Conservation (phyloP, 805 yeast genomes). For the Brettanomyces custersianus region DNA sequence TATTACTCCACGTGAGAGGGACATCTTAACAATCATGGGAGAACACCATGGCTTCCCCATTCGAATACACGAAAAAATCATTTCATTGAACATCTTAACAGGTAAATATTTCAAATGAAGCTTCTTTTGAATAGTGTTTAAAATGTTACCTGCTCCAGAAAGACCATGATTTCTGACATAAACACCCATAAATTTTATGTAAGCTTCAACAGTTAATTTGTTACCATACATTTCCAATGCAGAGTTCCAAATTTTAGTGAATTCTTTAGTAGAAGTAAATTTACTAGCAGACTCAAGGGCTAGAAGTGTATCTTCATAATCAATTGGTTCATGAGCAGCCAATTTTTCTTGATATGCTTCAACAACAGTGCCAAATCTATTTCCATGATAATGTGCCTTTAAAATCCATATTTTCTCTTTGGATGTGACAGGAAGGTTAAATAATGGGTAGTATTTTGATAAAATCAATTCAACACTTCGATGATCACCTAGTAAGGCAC, state of each 20-base stretch:
- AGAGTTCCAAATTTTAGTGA: conserved; percentile 15
- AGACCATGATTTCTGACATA: conserved; percentile 12
- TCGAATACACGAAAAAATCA: conserved; percentile 17
- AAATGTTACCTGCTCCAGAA: conserved; percentile 7
- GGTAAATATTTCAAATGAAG: conserved; percentile 12
- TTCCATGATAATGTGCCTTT: conserved; percentile 16
- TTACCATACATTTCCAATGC: conserved; percentile 6
- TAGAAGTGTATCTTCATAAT: conserved; percentile 10
- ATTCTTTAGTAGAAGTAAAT: conserved; percentile 8
- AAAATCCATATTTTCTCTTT: conserved; percentile 18
- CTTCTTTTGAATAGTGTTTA: conserved; percentile 10
- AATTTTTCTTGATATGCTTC: conserved; percentile 9
- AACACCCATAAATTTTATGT: conserved; percentile 14
- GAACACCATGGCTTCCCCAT: conserved; percentile 13
- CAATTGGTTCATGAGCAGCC: conserved; percentile 4
- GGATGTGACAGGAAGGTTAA: conserved; percentile 9
- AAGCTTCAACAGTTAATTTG: conserved; percentile 11
- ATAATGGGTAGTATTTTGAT: conserved; percentile 16
- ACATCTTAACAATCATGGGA: conserved; percentile 12
- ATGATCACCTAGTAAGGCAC: conserved; percentile 17
- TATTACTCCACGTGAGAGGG: conserved; percentile 8
- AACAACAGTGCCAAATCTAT: conserved; percentile 16
- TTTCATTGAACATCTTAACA: conserved; percentile 16
- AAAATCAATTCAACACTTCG: conserved; percentile 16
- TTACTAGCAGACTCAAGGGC: conserved; percentile 18